A percentile compares a stretch with the other conserved stretches of the same genome.
phyloP scores from a whole-genome alignment of 768 basidiomycete genomes.

The Leucocoprinus birnbaumii region DNA sequence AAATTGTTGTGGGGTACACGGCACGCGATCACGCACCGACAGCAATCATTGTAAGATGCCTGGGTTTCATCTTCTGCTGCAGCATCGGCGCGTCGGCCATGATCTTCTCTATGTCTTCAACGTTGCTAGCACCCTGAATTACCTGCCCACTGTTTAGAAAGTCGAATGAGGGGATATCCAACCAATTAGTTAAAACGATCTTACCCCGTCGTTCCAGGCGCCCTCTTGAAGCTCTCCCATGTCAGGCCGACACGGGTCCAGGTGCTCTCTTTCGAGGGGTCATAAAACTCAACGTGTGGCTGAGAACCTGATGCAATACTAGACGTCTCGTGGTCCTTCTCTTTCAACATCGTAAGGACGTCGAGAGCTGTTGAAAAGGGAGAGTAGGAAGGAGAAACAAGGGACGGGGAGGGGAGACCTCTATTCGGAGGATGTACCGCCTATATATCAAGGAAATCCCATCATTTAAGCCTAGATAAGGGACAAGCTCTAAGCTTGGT shows the following conservation, averaged over 20 bases:
- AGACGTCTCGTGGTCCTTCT: constrained; percentile 29
- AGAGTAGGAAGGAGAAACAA: constrained; percentile 10
- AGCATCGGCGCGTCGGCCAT: constrained; percentile 41
- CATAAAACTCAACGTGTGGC: constrained; percentile 37
- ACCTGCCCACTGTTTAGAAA: constrained; percentile 30
- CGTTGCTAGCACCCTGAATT: constrained; percentile 30
- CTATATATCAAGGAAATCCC: not conserved
- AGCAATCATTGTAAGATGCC: constrained; percentile 47
- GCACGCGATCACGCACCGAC: constrained; percentile 33
- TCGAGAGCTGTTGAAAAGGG: not conserved
- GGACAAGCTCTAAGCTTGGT: too few species aligned
- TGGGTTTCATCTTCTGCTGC: constrained; percentile 46
- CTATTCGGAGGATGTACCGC: not conserved
- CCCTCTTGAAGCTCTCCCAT: constrained; percentile 43
- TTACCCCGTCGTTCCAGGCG: constrained; percentile 44
- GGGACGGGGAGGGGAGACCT: not conserved
- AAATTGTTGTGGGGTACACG: not conserved
- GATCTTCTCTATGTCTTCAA: constrained; percentile 31
- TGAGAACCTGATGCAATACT: constrained; percentile 24
- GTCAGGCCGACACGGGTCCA: constrained; percentile 42
- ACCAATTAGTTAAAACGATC: constrained; percentile 2
- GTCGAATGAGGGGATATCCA: not conserved
- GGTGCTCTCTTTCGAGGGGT: constrained; percentile 42
- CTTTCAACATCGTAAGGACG: constrained; percentile 26
- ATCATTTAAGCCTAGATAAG: too few species aligned